These are phyloP conservation scores for Chalciporus pseudorubinellus DNA, from an alignment of 768 basidiomycete genomes.

Conservation along the genomic window DNA sequence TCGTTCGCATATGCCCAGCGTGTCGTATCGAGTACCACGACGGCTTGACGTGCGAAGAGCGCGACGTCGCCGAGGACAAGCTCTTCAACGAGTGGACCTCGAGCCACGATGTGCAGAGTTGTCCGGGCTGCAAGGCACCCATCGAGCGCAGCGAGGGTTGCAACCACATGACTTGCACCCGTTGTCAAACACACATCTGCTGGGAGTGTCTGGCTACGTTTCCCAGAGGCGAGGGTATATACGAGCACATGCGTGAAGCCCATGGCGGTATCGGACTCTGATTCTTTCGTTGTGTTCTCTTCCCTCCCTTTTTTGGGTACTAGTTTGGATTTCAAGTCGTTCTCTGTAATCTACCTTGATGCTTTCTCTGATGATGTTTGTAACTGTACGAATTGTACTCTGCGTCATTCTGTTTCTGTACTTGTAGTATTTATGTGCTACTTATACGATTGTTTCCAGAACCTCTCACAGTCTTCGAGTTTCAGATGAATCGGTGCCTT, in stretches of 20 bases:
- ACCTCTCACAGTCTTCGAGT: neutral
- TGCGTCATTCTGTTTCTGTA: neutral
- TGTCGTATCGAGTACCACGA: constrained; percentile 66
- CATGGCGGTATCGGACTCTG: constrained; percentile 64
- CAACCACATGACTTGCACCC: constrained; percentile 78
- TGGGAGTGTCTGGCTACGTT: constrained; percentile 80
- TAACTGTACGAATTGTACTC: constrained; percentile 14
- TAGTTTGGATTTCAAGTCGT: neutral
- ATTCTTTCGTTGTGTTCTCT: neutral
- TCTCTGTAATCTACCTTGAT: constrained; percentile 1
- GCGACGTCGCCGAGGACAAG: constrained; percentile 47
- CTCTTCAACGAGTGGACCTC: constrained; percentile 65
- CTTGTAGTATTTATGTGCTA: constrained; percentile 20
- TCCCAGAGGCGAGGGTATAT: constrained; percentile 65
- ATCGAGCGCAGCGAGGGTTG: constrained; percentile 78
- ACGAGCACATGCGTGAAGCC: constrained; percentile 66
- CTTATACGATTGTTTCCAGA: constrained; percentile 14
- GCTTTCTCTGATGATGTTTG: neutral
- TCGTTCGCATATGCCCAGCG: constrained; percentile 62
- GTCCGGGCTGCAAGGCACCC: constrained; percentile 66
- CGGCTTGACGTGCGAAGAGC: constrained; percentile 61
- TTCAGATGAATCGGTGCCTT: neutral
- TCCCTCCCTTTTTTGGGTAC: neutral
- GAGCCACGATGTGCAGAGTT: constrained; percentile 65
- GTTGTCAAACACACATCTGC: constrained; percentile 75